Evolutionary conservation across 2,329 filamentous ascomycete genomes (phyloP).

Genomic region (Colletotrichum sublineola): DNA sequence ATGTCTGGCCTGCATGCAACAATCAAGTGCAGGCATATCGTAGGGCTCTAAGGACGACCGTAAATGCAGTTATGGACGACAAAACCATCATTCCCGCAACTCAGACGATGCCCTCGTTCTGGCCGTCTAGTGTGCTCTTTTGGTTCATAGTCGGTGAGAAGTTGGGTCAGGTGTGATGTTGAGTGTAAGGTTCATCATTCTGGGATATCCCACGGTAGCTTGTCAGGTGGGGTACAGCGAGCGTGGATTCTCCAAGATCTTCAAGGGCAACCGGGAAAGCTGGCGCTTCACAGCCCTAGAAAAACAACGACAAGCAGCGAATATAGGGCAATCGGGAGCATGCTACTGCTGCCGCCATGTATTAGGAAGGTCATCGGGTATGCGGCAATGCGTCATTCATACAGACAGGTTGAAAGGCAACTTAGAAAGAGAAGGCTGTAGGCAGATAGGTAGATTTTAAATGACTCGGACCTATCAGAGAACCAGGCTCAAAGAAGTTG

Average conservation of each 20-base stretch:
- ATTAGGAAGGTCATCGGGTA: neutral
- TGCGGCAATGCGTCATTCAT: constrained; percentile 7
- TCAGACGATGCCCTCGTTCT: neutral
- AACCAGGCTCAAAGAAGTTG: constrained; percentile 36
- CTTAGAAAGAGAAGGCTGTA: constrained; percentile 13
- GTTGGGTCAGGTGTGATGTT: neutral
- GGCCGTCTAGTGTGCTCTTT: neutral
- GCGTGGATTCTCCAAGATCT: constrained; percentile 31
- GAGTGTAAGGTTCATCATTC: constrained; percentile 29
- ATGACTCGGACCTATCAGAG: constrained; percentile 44
- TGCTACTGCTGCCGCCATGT: neutral
- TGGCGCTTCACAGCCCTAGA: constrained; percentile 6
- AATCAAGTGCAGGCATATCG: neutral
- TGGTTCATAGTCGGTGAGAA: neutral
- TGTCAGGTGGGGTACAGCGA: constrained; percentile 33
- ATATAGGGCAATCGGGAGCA: neutral
- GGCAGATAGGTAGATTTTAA: constrained; percentile 36
- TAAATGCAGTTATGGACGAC: neutral
- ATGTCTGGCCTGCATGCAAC: constrained; percentile 5
- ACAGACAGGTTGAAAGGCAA: neutral
- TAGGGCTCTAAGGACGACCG: neutral
- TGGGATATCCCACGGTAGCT: constrained; percentile 28
- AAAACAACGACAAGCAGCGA: constrained; percentile 1
- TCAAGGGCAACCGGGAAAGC: constrained; percentile 19
- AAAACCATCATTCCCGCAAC: neutral